These are phyloP conservation scores for Collybiopsis confluens DNA, from an alignment of 768 basidiomycete genomes.

Conservation along the genomic window DNA sequence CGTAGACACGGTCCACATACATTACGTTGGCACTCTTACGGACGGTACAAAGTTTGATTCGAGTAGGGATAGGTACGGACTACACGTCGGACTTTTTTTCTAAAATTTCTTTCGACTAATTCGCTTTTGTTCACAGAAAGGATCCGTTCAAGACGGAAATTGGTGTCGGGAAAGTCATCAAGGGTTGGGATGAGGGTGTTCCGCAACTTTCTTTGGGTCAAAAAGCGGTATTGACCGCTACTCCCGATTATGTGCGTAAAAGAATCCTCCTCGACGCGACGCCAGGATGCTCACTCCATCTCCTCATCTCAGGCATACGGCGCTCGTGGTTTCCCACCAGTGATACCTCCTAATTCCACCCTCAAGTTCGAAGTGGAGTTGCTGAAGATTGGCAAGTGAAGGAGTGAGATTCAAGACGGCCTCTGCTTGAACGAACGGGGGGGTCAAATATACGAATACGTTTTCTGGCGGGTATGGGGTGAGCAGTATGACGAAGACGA, in stretches of 20 bases:
- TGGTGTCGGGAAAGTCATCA: conserved; percentile 80
- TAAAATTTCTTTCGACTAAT: not conserved
- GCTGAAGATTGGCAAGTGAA: conserved; percentile 43
- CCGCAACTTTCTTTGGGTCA: conserved; percentile 71
- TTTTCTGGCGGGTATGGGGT: too few relatives aligned
- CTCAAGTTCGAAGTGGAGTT: conserved; percentile 85
- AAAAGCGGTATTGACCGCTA: conserved; percentile 64
- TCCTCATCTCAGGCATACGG: conserved; percentile 60
- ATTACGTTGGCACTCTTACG: conserved; percentile 72
- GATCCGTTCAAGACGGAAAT: conserved; percentile 66
- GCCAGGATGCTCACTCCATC: too few relatives aligned
- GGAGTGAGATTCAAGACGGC: not conserved
- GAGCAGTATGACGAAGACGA: too few relatives aligned
- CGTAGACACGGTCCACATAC: conserved; percentile 69
- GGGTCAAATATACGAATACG: too few relatives aligned
- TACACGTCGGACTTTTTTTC: not conserved
- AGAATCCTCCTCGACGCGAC: too few relatives aligned
- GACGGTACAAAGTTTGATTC: conserved; percentile 73
- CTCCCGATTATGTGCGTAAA: conserved; percentile 84
- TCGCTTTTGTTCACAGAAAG: conserved; percentile 31
- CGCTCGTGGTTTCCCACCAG: conserved; percentile 66
- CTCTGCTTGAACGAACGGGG: too few relatives aligned
- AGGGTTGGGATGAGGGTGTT: conserved; percentile 92
- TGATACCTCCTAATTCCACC: conserved; percentile 73
- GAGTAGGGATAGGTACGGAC: conserved; percentile 64